Conservation (phyloP, 2,329 filamentous ascomycete species). For the Botryotinia convoluta region DNA sequence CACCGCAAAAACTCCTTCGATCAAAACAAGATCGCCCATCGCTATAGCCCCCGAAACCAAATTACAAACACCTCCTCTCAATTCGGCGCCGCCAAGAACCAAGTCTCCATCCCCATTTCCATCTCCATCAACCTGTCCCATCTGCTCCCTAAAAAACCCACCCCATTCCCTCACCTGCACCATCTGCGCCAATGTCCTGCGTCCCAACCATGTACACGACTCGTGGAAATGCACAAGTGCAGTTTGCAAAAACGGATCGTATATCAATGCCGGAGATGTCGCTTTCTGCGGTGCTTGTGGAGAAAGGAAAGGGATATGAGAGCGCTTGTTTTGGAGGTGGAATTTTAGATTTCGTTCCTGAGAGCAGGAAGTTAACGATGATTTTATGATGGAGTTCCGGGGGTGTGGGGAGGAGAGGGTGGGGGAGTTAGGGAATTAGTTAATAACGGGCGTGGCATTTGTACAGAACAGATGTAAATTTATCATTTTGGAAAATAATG, state of each 20-base stretch:
- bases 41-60: background rate
- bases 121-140: background rate
- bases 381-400: background rate
- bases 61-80: background rate
- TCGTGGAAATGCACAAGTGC: constrained; percentile 63
- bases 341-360: background rate
- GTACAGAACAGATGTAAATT: background rate
- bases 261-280: constrained; percentile 67
- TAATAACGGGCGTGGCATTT: background rate
- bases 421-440: background rate
- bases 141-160: constrained; percentile 59
- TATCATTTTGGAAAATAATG: background rate
- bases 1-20: background rate
- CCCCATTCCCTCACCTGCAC: constrained; percentile 56
- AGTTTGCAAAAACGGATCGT: constrained; percentile 54
- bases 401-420: background rate
- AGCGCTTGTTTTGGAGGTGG: background rate
- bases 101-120: background rate
- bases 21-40: background rate
- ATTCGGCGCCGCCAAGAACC: background rate
- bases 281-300: constrained; percentile 71
- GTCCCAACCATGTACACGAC: constrained; percentile 49
- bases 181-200: constrained; percentile 69
- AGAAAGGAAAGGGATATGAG: constrained; percentile 33
- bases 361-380: background rate